Conservation (phyloP, 352 stramenopile genomes). For the Halophytophthora batemanensis region DNA sequence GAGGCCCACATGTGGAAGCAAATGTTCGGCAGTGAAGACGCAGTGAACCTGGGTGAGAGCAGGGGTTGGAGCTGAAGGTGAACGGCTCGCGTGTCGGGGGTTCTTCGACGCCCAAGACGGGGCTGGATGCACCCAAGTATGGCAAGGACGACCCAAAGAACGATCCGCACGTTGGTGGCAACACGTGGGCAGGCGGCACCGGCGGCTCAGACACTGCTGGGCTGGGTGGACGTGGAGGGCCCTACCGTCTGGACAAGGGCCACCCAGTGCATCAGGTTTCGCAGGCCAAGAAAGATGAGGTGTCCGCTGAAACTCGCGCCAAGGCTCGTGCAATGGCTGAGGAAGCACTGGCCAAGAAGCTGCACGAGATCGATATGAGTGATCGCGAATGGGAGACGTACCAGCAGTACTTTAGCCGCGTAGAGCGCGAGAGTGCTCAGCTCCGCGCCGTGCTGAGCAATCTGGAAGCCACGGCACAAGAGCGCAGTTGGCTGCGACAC, state of each 20-base stretch:
- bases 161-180: constrained; percentile 92
- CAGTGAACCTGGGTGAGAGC: not conserved
- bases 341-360: constrained; percentile 57
- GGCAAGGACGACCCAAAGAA: constrained; percentile 95
- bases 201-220: constrained; percentile 92
- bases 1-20: constrained; percentile 59
- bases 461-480: constrained; percentile 79
- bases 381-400: constrained; percentile 82
- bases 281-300: constrained; percentile 91
- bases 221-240: constrained; percentile 92
- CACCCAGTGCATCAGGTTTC: constrained; percentile 94
- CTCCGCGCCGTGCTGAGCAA: constrained; percentile 78
- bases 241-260: constrained; percentile 93
- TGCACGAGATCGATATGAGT: constrained; percentile 85
- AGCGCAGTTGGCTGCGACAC: constrained; percentile 92
- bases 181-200: constrained; percentile 92
- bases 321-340: constrained; percentile 73
- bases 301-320: constrained; percentile 77
- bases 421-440: constrained; percentile 78
- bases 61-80: constrained; percentile 45
- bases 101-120: constrained; percentile 64
- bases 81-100: constrained; percentile 31
- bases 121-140: constrained; percentile 83
- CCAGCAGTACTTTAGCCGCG: constrained; percentile 59
- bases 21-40: constrained; percentile 49